Conservation (phyloP, 345 rosid species). For the Rhodamnia rubescens region DNA sequence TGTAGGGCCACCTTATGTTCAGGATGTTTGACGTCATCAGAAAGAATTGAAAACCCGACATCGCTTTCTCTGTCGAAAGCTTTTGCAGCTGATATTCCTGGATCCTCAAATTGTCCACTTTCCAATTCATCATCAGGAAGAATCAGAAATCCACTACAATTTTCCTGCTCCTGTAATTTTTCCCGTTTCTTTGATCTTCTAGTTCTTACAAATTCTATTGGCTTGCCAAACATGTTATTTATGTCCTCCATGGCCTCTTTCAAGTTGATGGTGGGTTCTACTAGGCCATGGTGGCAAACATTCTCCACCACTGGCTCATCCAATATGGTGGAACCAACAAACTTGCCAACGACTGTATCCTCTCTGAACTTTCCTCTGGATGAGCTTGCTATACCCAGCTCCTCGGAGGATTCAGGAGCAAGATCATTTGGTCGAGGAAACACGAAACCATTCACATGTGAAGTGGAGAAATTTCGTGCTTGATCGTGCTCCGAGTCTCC, state of each 20-base stretch:
- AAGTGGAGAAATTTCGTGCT: conserved; percentile 3
- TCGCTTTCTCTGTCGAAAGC: conserved; percentile 15
- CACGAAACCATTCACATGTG: conserved; percentile 28
- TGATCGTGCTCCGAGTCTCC: conserved; percentile 11
- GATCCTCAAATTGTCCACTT: conserved; percentile 2
- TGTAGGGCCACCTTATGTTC: conserved; percentile 3
- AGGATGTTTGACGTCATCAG: conserved; percentile 51
- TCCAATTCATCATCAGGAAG: conserved; percentile 70
- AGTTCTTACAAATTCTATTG: conserved; percentile 74
- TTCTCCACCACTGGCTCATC: conserved; percentile 83
- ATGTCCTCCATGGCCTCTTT: conserved; percentile 96
- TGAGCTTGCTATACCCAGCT: conserved; percentile 21
- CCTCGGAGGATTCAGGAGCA: conserved; percentile 46
- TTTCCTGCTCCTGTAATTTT: conserved; percentile 20
- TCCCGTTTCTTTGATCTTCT: conserved; percentile 55
- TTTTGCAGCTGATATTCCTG: conserved; percentile 5
- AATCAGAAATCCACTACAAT: conserved; percentile 48
- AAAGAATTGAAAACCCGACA: conserved; percentile 55
- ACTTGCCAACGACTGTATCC: conserved; percentile 75
- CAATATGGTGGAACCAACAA: conserved; percentile 70
- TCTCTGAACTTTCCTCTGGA: conserved; percentile 48
- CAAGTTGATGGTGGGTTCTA: conserved; percentile 91
- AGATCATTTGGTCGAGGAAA: conserved; percentile 53
- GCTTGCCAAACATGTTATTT: conserved; percentile 90
- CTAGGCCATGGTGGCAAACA: conserved; percentile 94